Base-by-base conservation (phyloP, 2,329 filamentous ascomycete species). In the Epichloe hybrida region DNA sequence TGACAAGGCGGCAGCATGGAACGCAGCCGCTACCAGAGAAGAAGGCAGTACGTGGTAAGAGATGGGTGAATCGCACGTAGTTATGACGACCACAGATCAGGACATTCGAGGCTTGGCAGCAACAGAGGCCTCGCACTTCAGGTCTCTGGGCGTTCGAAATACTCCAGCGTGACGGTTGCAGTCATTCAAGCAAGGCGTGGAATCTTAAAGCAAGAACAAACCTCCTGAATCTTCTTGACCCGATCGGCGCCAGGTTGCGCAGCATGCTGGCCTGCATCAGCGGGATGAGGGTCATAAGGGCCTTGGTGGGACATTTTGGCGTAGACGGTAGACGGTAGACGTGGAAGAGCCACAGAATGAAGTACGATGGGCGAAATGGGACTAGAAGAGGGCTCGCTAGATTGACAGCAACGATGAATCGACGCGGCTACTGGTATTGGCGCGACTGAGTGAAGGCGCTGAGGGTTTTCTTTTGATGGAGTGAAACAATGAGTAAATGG, bases 401-500 rank as follows among this genome's bases (percentile, higher is more conserved):
- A 23, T 20, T 15, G 17, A 37, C 13, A 21, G 15, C 27, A 41
- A 4, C 9, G 35, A 35, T 36, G 3, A 7, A 20, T 35, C 15
- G 15, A 39, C 8, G 7, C n/a, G 44, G 8, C 15, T 21, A 40
- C 5, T 11, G 21, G 17, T 21, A 34, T 34, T 23, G 48, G 35
- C 41, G 37, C 23, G 35, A 35, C 11, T 7, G 11, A 17, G 27
- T 20, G 36, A 50, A 9, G 48, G n/a, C 12, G 31, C 34, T 39
- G 36, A 46, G 23, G 45, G 13, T 36, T 27, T 44, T 44, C 20
- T 21, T 36, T 34, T 21, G 50, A 44, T 48, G 39, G 20, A 21
- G 45, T 41, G 20, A 31, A 15, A 20, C 56, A 55, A 51, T 56
- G 57, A 54, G 57, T 46, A 46, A 50, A 54, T 50, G 57, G 50